These are phyloP conservation scores for Pinus tabuliformis DNA, from an alignment of 75 land plant genomes.

Conservation along the genomic window DNA sequence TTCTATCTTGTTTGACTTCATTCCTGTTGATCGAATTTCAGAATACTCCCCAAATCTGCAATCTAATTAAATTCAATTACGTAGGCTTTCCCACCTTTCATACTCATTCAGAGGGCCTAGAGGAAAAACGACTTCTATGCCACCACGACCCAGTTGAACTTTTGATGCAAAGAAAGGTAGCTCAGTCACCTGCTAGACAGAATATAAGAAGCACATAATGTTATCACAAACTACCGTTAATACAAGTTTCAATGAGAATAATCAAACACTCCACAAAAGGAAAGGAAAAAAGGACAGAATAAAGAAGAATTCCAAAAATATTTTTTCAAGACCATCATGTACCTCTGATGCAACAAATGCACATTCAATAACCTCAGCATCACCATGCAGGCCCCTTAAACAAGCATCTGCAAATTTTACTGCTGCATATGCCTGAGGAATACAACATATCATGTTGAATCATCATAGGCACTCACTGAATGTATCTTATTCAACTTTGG, in stretches of 20 bases:
- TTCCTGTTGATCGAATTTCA: no score
- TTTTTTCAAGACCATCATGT: not conserved
- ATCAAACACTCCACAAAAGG: not conserved
- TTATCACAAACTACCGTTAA: not conserved
- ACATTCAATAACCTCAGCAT: constrained; percentile 42
- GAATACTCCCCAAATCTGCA: no score
- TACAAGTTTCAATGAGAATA: constrained; percentile 6
- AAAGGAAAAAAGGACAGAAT: no score
- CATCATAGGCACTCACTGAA: not conserved
- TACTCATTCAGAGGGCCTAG: constrained; percentile 36
- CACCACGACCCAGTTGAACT: constrained; percentile 39
- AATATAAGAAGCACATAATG: not conserved
- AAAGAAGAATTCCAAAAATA: not conserved
- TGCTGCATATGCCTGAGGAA: constrained; percentile 43
- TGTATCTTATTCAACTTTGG: not conserved
- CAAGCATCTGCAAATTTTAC: constrained; percentile 46
- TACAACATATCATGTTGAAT: constrained; percentile 7
- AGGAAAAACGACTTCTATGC: constrained; percentile 40
- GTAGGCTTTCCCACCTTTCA: constrained; percentile 26
- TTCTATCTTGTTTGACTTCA: no score
- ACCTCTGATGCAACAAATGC: constrained; percentile 47
- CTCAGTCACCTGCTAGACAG: constrained; percentile 39
- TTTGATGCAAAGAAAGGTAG: constrained; percentile 49
- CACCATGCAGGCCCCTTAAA: constrained; percentile 35
- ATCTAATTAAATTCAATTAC: no score